phyloP scores from a whole-genome alignment of 2,329 filamentous ascomycete genomes.

The Penicillium sp. region DNA sequence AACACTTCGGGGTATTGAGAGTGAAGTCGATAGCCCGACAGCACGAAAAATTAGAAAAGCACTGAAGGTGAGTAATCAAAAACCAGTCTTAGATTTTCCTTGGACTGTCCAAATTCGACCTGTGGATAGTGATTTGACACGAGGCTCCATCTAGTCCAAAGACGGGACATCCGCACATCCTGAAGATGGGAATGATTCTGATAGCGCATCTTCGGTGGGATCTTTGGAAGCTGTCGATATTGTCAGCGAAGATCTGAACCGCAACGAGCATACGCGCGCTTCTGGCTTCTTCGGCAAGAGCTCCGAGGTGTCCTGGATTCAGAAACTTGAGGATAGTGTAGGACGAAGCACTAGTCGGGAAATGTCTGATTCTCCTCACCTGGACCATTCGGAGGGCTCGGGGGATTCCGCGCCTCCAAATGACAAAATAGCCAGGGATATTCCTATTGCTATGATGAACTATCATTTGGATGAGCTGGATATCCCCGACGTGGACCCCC shows the following conservation, averaged over 20 bases:
- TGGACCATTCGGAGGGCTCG: background rate
- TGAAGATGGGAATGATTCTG: slow-evolving; percentile 13
- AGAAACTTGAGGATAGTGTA: slow-evolving; percentile 35
- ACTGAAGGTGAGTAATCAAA: slow-evolving; percentile 24
- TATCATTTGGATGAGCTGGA: slow-evolving; percentile 44
- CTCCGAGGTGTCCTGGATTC: slow-evolving; percentile 47
- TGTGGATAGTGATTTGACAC: background rate
- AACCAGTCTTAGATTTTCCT: background rate
- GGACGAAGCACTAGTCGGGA: slow-evolving; percentile 18
- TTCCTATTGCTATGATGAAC: slow-evolving; percentile 31
- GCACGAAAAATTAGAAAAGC: slow-evolving; percentile 27
- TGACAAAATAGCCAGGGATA: slow-evolving; percentile 15
- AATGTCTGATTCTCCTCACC: background rate
- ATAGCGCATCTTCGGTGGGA: slow-evolving; percentile 28
- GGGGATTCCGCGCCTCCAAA: background rate
- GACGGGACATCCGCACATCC: background rate
- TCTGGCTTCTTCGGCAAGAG: slow-evolving; percentile 47
- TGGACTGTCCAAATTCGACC: background rate
- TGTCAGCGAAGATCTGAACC: slow-evolving; percentile 45
- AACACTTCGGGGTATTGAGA: slow-evolving; percentile 27
- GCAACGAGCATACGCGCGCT: slow-evolving; percentile 34
- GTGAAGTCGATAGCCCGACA: slow-evolving; percentile 19
- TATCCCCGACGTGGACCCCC: slow-evolving; percentile 34
- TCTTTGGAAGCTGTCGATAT: slow-evolving; percentile 44
- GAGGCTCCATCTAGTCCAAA: slow-evolving; percentile 6